Conservation (phyloP, 805 yeast species). For the Cyberlindnera galapagoensis region DNA sequence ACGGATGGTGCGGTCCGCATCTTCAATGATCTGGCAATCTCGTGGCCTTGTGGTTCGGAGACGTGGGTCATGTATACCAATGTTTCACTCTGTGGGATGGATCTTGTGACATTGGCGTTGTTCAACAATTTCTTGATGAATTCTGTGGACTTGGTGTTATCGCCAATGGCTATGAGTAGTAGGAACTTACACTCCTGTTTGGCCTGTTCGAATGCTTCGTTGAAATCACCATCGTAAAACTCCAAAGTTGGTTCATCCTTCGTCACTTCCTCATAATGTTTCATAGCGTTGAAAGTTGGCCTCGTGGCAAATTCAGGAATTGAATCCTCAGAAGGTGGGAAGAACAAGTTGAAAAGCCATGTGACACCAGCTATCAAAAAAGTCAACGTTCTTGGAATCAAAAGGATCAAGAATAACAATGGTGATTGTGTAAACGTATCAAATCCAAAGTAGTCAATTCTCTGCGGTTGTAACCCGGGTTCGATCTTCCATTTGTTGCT, state of each 20-base stretch:
- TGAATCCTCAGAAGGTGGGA: constrained; percentile 29
- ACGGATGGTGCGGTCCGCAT: constrained; percentile 51
- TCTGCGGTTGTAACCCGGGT: constrained; percentile 10
- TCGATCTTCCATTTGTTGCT: constrained; percentile 22
- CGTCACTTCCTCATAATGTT: constrained; percentile 10
- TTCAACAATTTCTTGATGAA: constrained; percentile 41
- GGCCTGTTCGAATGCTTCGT: constrained; percentile 15
- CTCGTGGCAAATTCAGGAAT: constrained; percentile 27
- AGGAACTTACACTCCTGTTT: constrained; percentile 18
- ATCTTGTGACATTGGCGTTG: constrained; percentile 36
- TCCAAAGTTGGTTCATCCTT: constrained; percentile 12
- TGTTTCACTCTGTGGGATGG: constrained; percentile 36
- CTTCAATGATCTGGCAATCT: constrained; percentile 50
- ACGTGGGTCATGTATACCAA: constrained; percentile 61
- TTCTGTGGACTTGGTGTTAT: constrained; percentile 25
- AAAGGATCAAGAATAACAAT: constrained; percentile 42
- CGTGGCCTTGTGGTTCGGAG: constrained; percentile 57
- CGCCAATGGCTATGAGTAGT: constrained; percentile 15
- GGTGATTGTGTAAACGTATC: constrained; percentile 25
- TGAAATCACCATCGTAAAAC: constrained; percentile 17
- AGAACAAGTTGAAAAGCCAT: constrained; percentile 27
- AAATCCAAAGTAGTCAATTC: constrained; percentile 9
- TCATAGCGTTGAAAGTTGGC: constrained; percentile 8
- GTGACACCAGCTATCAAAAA: constrained; percentile 34
- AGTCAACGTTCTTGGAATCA: constrained; percentile 48